phyloP scores from a whole-genome alignment of 371 early-diverging fungal genomes.

The Mucor irregularis region DNA sequence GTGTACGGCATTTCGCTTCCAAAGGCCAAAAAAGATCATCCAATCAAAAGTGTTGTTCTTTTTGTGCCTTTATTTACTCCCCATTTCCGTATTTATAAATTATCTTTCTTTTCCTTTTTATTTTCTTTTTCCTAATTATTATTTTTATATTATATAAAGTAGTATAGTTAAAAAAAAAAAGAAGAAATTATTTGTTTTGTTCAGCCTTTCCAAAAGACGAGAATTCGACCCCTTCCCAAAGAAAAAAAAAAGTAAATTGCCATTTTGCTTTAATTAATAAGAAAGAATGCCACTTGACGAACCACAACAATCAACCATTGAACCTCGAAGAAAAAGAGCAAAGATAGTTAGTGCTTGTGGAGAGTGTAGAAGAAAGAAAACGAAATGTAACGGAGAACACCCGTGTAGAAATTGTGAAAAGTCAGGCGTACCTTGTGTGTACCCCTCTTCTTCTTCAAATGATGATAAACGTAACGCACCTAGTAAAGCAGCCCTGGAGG shows the following conservation, averaged over 20 bases:
- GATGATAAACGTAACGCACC: conserved; percentile 36
- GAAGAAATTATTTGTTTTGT: conserved; percentile 17
- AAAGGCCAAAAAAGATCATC: too few relatives aligned
- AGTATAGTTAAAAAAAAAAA: conserved; percentile 23
- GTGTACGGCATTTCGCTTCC: too few relatives aligned
- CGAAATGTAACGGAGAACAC: conserved; percentile 62
- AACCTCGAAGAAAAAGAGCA: conserved; percentile 55
- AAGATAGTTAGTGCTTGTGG: conserved; percentile 65
- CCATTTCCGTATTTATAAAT: too few relatives aligned
- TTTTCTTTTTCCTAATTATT: too few relatives aligned
- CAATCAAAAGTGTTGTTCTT: too few relatives aligned
- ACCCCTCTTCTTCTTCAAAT: conserved; percentile 35
- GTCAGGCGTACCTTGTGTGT: conserved; percentile 47
- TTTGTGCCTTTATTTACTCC: too few relatives aligned
- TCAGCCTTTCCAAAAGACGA: too few relatives aligned
- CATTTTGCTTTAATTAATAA: too few relatives aligned
- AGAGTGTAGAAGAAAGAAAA: conserved; percentile 63
- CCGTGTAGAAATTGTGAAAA: conserved; percentile 66
- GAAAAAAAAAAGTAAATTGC: too few relatives aligned
- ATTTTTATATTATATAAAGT: conserved; percentile 1
- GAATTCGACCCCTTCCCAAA: too few relatives aligned
- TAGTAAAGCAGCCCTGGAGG: conserved; percentile 40
- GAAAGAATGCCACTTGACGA: conserved; percentile 12
- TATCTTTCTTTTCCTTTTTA: too few relatives aligned
- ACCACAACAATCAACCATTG: background rate